A percentile compares a stretch with the other conserved stretches of the same genome.
phyloP scores from a whole-genome alignment of 2,329 filamentous ascomycete species.

The Colletotrichum eremochloae region DNA sequence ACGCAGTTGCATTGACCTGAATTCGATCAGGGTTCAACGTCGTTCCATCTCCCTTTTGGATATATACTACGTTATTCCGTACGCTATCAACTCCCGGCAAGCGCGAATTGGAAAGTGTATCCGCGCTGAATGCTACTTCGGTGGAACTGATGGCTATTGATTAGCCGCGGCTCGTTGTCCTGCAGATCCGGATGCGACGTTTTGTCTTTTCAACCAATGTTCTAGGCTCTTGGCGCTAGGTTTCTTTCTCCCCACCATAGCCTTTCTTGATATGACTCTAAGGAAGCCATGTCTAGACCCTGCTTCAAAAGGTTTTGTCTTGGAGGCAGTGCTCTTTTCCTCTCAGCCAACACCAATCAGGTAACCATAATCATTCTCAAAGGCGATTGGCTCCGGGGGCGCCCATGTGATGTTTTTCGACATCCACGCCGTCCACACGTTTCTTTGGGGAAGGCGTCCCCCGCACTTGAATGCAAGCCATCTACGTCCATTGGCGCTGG shows the following conservation, averaged over 20 bases:
- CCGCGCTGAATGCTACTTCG: conserved; percentile 26
- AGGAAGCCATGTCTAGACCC: not conserved
- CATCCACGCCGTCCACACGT: conserved; percentile 20
- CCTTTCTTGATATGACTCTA: not conserved
- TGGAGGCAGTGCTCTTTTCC: not conserved
- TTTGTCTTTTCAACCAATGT: conserved; percentile 19
- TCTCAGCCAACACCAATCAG: not conserved
- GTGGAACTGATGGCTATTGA: not conserved
- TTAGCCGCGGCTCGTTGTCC: conserved; percentile 10
- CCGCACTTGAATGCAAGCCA: conserved; percentile 34
- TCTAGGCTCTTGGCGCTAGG: conserved; percentile 21
- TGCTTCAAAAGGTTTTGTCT: not conserved
- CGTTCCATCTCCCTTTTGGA: conserved; percentile 20
- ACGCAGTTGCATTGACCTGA: not conserved
- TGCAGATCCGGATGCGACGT: conserved; percentile 26
- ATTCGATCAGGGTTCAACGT: conserved; percentile 25
- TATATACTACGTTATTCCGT: conserved; percentile 7
- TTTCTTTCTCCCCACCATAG: not conserved
- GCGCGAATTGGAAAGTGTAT: conserved; percentile 34
- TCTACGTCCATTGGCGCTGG: conserved; percentile 1
- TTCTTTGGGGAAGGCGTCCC: conserved; percentile 12
- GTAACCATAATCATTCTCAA: not conserved
- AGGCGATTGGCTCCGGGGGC: conserved; percentile 8
- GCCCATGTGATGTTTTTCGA: conserved; percentile 21
- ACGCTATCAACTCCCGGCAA: not conserved